A percentile compares a stretch with the other conserved stretches of the same genome.
Conservation (phyloP, 768 basidiomycete species). For the Hysterangium stoloniferum region DNA sequence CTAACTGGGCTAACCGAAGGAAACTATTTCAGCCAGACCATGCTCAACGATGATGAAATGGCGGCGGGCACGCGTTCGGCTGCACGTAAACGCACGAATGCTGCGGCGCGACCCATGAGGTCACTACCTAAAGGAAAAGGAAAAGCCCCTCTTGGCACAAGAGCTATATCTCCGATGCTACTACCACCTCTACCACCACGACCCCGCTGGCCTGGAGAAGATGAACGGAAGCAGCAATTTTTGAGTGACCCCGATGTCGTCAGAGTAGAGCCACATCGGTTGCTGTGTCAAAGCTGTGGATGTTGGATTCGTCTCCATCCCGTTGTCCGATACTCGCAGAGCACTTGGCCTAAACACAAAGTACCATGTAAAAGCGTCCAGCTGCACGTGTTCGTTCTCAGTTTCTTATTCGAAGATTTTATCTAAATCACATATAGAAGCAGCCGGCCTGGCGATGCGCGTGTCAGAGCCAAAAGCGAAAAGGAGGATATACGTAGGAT, state of each 20-base stretch:
- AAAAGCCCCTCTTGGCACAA: neutral
- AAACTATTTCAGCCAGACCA: too few relatives aligned
- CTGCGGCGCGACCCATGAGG: neutral
- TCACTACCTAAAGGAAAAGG: neutral
- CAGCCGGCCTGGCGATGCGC: slow-evolving; percentile 6
- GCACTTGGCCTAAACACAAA: slow-evolving; percentile 9
- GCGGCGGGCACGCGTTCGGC: too few relatives aligned
- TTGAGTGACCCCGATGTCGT: slow-evolving; percentile 3
- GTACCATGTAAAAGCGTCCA: neutral
- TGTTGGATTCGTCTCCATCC: slow-evolving; percentile 11
- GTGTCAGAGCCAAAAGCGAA: slow-evolving; percentile 2
- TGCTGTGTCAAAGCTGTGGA: slow-evolving; percentile 7
- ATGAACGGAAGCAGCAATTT: slow-evolving; percentile 11
- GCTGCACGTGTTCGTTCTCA: slow-evolving; percentile 3
- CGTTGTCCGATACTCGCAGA: slow-evolving; percentile 7
- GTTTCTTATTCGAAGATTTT: neutral
- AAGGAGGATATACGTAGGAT: slow-evolving; percentile 5
- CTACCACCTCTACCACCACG: slow-evolving; percentile 8
- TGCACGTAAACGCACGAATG: neutral
- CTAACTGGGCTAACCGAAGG: too few relatives aligned
- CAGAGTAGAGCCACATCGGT: slow-evolving; percentile 7
- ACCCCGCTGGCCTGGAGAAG: slow-evolving; percentile 11
- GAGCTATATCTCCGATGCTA: slow-evolving; percentile 1
- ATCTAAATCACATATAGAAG: neutral
- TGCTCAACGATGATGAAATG: too few relatives aligned